Evolutionary conservation across 176 grass and related monocot genomes (phyloP).

Genomic region (Carex pumila): DNA sequence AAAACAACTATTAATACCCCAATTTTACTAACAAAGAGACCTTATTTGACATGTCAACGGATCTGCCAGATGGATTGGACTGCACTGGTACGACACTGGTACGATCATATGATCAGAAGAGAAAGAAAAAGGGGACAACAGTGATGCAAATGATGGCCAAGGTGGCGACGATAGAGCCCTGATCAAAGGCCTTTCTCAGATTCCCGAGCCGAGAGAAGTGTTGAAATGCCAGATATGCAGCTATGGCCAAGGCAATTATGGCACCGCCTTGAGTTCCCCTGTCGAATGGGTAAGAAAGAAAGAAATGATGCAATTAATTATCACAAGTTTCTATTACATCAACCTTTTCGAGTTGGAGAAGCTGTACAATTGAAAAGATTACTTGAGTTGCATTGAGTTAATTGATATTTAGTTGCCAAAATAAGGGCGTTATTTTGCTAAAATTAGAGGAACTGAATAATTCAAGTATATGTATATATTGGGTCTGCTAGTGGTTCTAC

Average conservation of each 20-base stretch:
- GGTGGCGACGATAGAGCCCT: conserved; percentile 64
- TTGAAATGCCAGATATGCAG: conserved; percentile 68
- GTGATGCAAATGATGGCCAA: conserved; percentile 53
- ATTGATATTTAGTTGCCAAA: background rate
- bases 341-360: background rate
- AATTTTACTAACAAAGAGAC: background rate
- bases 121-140: conserved; percentile 33
- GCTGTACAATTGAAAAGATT: background rate
- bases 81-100: background rate
- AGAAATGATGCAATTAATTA: background rate
- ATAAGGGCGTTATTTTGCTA: background rate
- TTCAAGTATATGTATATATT: background rate
- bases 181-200: conserved; percentile 58
- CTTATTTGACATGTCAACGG: background rate
- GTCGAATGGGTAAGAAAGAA: background rate
- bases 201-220: conserved; percentile 66
- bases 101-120: conserved; percentile 41
- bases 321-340: background rate
- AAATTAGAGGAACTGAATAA: background rate
- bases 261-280: conserved; percentile 84
- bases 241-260: conserved; percentile 60
- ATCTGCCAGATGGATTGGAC: background rate
- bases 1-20: background rate
- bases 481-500: background rate
- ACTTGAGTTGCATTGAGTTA: background rate